Evolutionary conservation across 2,329 filamentous ascomycete genomes (phyloP), one percentile per base, ranked within the genome.

Genomic region (Colletotrichum eremochloae): DNA sequence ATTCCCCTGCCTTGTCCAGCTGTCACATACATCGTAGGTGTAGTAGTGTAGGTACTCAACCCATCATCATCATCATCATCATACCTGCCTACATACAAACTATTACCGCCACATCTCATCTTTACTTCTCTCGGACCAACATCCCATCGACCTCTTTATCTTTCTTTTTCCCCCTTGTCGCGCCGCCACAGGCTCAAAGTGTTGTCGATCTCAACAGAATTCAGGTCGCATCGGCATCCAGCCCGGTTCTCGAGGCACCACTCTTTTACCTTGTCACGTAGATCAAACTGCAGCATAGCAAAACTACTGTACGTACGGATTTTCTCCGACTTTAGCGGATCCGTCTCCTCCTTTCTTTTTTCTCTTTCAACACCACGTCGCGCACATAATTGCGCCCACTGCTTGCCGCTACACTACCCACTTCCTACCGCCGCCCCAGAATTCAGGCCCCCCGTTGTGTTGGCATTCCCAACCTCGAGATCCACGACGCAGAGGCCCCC

Each of bases 171-270:
- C 5, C 24, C 24, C 9, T 5, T 18, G 33, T 11, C 50, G 2
- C 55, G 29, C 18, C 66, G 33, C 31, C 18, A 29, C 33, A 53
- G 24, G 33, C 29, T 29, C 14, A n/a, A 63, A 57, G 68, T 58
- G 38, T 40, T 46, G 66, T 69, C 66, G 66, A 69, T 69, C 69
- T 55, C 66, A 69, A 61, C 66, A 63, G 53, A 69, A 64, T 44
- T 46, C 20, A n/a, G 20, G 20, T 46, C 52, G 42, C 18, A 52
- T 63, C 31, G 24, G 52, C 38, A 38, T 33, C n/a, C 33, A 50
- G 12, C 4, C 48, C 48, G 18, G 44, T 6, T 40, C 48, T 29
- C n/a, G 42, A 40, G 15, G 60, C 33, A 29, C 60, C 46, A 52
- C 46, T 63, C 33, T 38, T 63, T 38, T 44, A 36, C 20, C 5